phyloP scores from a whole-genome alignment of 2,329 filamentous ascomycete species.

The Onygenales sp. region DNA sequence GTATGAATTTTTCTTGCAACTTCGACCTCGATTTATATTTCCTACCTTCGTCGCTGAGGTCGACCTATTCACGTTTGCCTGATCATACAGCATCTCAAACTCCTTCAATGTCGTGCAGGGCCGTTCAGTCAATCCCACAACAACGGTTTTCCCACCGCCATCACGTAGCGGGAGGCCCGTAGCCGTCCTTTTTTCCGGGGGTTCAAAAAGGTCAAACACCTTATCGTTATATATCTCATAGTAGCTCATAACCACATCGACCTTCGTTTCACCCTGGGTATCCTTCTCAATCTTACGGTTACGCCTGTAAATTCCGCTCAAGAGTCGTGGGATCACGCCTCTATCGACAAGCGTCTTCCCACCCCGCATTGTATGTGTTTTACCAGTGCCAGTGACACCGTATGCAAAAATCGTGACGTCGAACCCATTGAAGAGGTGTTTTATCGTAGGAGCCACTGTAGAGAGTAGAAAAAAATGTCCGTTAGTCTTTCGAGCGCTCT shows the following conservation, averaged over 20 bases:
- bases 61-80: conserved; percentile 81
- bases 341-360: conserved; percentile 77
- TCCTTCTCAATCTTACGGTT: conserved; percentile 81
- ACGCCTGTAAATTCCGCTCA: conserved; percentile 77
- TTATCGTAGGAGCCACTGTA: conserved; percentile 76
- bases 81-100: conserved; percentile 81
- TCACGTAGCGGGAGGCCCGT: conserved; percentile 75
- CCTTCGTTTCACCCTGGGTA: conserved; percentile 56
- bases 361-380: conserved; percentile 93
- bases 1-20: neutral
- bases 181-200: conserved; percentile 74
- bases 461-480: neutral
- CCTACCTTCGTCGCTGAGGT: conserved; percentile 73
- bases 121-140: conserved; percentile 76
- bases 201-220: conserved; percentile 81
- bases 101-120: conserved; percentile 78
- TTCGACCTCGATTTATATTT: neutral
- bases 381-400: conserved; percentile 85
- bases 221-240: conserved; percentile 98
- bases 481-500: neutral
- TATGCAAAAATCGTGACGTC: conserved; percentile 89
- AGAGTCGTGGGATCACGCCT: conserved; percentile 75
- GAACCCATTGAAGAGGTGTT: conserved; percentile 76
- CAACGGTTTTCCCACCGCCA: conserved; percentile 76
- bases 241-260: conserved; percentile 73